Evolutionary conservation across 1,139 yeast species (phyloP).

Genomic region (Pichia sp.): DNA sequence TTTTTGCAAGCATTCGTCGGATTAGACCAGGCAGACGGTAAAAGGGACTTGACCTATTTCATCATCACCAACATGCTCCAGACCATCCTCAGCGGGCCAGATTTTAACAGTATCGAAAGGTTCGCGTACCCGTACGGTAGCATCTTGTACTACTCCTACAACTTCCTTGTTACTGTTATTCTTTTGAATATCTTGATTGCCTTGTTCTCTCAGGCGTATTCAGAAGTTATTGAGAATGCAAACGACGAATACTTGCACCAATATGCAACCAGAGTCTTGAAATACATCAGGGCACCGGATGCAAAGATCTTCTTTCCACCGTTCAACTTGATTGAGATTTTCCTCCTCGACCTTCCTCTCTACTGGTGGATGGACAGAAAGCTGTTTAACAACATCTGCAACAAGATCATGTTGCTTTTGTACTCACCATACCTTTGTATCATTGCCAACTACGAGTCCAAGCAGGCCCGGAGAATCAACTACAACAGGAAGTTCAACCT

Average conservation of each 20-base stretch:
- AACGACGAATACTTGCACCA: slow-evolving; percentile 81
- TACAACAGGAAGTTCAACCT: slow-evolving; percentile 65
- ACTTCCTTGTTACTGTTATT: slow-evolving; percentile 68
- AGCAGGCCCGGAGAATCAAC: slow-evolving; percentile 61
- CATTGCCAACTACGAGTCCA: slow-evolving; percentile 60
- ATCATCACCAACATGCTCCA: slow-evolving; percentile 63
- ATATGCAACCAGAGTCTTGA: slow-evolving; percentile 76
- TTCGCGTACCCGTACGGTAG: slow-evolving; percentile 85
- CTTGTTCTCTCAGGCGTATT: slow-evolving; percentile 78
- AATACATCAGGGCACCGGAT: slow-evolving; percentile 87
- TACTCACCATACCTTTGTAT: slow-evolving; percentile 65
- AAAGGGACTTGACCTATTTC: slow-evolving; percentile 63
- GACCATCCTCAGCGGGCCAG: slow-evolving; percentile 36
- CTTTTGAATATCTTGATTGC: slow-evolving; percentile 81
- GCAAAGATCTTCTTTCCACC: slow-evolving; percentile 85
- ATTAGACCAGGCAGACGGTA: slow-evolving; percentile 82
- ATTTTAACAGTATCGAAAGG: slow-evolving; percentile 48
- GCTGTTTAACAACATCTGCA: slow-evolving; percentile 22
- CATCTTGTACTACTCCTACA: slow-evolving; percentile 68
- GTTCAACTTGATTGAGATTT: slow-evolving; percentile 64
- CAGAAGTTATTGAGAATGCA: slow-evolving; percentile 76
- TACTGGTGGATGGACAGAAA: slow-evolving; percentile 35
- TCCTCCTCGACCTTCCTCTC: slow-evolving; percentile 41
- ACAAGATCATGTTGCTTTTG: slow-evolving; percentile 53
- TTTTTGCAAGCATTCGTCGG: slow-evolving; percentile 86